Conservation (phyloP, 305 asterid species). For the Fraxinus angustifolia region DNA sequence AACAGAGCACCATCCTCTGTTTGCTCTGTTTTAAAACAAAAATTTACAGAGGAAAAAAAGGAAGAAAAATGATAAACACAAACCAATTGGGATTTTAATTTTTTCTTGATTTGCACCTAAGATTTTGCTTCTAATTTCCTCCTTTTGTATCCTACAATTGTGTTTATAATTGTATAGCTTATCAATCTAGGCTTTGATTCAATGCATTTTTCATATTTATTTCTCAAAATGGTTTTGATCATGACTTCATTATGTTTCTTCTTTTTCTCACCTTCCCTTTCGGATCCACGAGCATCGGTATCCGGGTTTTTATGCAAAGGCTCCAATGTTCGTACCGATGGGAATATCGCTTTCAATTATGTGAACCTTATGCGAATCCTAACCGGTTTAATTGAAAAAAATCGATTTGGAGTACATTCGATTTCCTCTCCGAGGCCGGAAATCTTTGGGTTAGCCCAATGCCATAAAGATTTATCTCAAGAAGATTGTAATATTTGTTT, state of each 20-base stretch:
- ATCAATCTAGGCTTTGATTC: neutral
- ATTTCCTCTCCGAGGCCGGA: neutral
- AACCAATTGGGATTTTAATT: neutral
- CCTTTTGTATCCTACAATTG: neutral
- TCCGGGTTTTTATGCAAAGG: constrained; percentile 7
- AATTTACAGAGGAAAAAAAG: neutral
- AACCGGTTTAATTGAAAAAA: neutral
- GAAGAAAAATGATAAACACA: neutral
- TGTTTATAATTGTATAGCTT: neutral
- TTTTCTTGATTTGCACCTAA: neutral
- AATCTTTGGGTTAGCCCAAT: constrained; percentile 14
- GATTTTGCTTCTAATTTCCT: neutral
- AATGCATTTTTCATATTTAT: constrained; percentile 8
- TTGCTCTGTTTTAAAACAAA: neutral
- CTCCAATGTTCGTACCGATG: neutral
- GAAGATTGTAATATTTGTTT: constrained; percentile 17
- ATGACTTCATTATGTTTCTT: neutral
- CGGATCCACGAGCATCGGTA: constrained; percentile 14
- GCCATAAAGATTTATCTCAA: constrained; percentile 19
- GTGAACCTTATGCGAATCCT: neutral
- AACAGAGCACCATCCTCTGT: neutral
- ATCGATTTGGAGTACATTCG: neutral
- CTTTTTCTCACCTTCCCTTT: neutral
- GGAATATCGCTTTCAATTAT: neutral
- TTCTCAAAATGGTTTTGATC: constrained; percentile 4